Percentiles rank a stretch among this genome's conserved stretches.
phyloP scores from a whole-genome alignment of 169 alveolate genomes.

The Plasmodium gallinaceum region DNA sequence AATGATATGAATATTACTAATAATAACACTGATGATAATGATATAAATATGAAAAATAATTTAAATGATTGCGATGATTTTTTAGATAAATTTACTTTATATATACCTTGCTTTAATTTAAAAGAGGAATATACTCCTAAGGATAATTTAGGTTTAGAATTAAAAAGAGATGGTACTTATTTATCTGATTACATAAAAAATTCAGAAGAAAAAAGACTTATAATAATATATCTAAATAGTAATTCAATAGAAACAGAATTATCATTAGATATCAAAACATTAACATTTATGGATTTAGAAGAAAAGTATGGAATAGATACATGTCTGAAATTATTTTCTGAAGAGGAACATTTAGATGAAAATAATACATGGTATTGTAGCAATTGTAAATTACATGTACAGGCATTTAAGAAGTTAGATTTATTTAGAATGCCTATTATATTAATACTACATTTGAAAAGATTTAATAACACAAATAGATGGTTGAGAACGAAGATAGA shows the following conservation, averaged over 20 bases:
- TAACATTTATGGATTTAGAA: constrained; percentile 53
- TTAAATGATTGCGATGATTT: background rate
- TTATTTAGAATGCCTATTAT: constrained; percentile 90
- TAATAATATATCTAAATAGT: constrained; percentile 48
- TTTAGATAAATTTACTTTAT: constrained; percentile 4
- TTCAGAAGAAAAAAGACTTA: constrained; percentile 53
- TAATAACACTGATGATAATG: background rate
- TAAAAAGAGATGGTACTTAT: constrained; percentile 49
- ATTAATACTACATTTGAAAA: constrained; percentile 90
- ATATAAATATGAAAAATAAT: background rate
- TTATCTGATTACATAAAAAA: constrained; percentile 52
- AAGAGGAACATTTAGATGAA: constrained; percentile 88
- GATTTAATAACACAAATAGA: constrained; percentile 88
- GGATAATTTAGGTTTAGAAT: constrained; percentile 41
- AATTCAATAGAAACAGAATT: constrained; percentile 23
- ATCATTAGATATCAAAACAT: constrained; percentile 55
- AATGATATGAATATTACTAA: background rate
- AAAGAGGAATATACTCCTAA: constrained; percentile 44
- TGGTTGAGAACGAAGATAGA: constrained; percentile 61
- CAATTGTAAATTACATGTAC: constrained; percentile 90
- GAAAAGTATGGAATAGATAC: constrained; percentile 56
- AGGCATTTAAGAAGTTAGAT: constrained; percentile 92
- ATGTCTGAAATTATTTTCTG: constrained; percentile 87
- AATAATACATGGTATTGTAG: constrained; percentile 93
- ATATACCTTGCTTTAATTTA: constrained; percentile 32